Percentiles rank a stretch among this genome's conserved stretches.
These are phyloP conservation scores for Pilobolus umbonatus DNA, from an alignment of 192 early-diverging fungal genomes.

Conservation along the genomic window DNA sequence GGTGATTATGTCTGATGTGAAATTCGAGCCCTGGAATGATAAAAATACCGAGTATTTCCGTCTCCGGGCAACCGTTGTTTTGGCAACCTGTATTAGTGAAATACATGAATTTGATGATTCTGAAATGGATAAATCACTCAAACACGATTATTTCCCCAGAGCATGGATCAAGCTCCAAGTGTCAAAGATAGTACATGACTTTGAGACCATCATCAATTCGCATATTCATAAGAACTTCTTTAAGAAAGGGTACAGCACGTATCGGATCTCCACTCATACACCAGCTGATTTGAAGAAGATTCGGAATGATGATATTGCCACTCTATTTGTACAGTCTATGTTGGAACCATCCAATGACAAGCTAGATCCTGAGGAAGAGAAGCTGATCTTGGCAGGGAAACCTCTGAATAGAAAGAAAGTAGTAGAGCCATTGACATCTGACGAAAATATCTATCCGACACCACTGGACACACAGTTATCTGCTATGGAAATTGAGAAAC, in stretches of 20 bases:
- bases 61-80: constrained; percentile 7
- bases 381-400: background rate
- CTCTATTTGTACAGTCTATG: constrained; percentile 13
- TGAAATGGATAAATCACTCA: background rate
- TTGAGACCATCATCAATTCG: constrained; percentile 10
- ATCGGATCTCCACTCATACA: constrained; percentile 4
- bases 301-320: constrained; percentile 8
- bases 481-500: too few relatives aligned
- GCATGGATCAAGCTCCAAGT: constrained; percentile 32
- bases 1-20: constrained; percentile 10
- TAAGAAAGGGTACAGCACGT: constrained; percentile 17
- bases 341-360: constrained; percentile 9
- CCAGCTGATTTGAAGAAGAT: constrained; percentile 20
- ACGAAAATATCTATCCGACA: too few relatives aligned
- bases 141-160: constrained; percentile 25
- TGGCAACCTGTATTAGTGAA: constrained; percentile 8
- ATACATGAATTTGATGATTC: constrained; percentile 12
- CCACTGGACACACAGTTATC: too few relatives aligned
- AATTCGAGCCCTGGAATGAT: background rate
- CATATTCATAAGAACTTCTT: constrained; percentile 27
- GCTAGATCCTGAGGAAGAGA: background rate
- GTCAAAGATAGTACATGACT: constrained; percentile 10
- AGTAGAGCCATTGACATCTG: too few relatives aligned
- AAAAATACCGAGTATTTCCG: background rate
- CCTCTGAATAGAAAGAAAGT: background rate